Evolutionary conservation across 164 flowering plant species (phyloP).

Genomic region (Annona squamosa): DNA sequence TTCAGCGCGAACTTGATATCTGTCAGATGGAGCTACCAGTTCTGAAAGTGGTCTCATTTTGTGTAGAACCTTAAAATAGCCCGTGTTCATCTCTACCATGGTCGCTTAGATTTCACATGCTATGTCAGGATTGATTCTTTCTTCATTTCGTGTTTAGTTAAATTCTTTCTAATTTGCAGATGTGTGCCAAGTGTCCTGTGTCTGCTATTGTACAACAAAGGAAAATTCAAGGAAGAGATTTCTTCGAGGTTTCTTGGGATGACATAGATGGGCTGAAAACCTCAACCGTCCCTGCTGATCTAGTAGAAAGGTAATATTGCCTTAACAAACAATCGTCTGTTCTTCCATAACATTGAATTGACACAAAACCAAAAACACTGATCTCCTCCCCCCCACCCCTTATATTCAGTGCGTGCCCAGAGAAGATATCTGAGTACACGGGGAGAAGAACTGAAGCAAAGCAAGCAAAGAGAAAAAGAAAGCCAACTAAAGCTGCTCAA

Average conservation of each 20-base stretch:
- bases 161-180: constrained; percentile 28
- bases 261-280: constrained; percentile 44
- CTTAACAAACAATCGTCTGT: too few species aligned
- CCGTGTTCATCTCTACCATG: not conserved
- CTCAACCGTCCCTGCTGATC: constrained; percentile 73
- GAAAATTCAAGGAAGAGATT: constrained; percentile 62
- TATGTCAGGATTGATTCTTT: not conserved
- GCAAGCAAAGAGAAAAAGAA: constrained; percentile 35
- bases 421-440: constrained; percentile 65
- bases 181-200: constrained; percentile 70
- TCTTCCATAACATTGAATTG: too few species aligned
- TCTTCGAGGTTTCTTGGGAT: constrained; percentile 84
- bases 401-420: constrained; percentile 74
- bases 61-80: not conserved
- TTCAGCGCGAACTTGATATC: not conserved
- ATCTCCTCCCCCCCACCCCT: not conserved
- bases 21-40: too few species aligned
- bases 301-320: constrained; percentile 50
- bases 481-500: constrained; percentile 32
- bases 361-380: too few species aligned
- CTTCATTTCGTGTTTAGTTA: not conserved
- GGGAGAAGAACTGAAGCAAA: constrained; percentile 44
- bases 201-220: constrained; percentile 59
- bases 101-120: not conserved
- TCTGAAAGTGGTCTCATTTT: too few species aligned